Evolutionary conservation across 495 filamentous ascomycete genomes (phyloP).

Genomic region (Xylaria cubensis): DNA sequence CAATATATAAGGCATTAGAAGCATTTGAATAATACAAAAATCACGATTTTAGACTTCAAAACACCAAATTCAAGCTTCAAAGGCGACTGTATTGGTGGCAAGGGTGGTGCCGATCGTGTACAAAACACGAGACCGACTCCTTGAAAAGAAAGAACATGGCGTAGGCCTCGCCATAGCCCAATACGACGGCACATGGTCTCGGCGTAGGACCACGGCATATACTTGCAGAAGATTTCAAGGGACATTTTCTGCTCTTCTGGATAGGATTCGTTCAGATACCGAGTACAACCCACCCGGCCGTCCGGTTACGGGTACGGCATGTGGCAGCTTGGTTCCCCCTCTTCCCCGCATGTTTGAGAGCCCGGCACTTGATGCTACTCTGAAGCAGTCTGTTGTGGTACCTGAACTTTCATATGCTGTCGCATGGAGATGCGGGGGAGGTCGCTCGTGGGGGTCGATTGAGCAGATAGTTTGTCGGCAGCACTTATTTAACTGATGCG

Average conservation of each 20-base stretch:
- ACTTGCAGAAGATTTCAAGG: background rate
- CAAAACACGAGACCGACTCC: background rate
- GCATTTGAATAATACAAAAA: no score
- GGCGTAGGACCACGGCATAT: slow-evolving; percentile 2
- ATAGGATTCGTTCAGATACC: background rate
- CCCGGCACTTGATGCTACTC: slow-evolving; percentile 11
- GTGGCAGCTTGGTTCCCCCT: background rate
- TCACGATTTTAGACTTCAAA: no score
- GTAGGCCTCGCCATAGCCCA: background rate
- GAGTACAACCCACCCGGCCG: background rate
- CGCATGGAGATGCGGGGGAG: background rate
- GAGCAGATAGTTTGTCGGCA: background rate
- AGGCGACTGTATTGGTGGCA: no score
- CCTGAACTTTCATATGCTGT: background rate
- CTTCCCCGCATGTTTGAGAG: slow-evolving; percentile 23
- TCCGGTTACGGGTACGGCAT: slow-evolving; percentile 5
- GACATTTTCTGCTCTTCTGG: background rate
- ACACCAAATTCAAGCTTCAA: no score
- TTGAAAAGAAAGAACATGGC: background rate
- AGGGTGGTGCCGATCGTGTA: no score
- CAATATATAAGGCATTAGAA: no score
- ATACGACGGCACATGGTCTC: background rate
- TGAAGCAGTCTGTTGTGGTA: background rate
- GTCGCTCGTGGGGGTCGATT: slow-evolving; percentile 1
- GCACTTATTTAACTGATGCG: background rate